phyloP scores from a whole-genome alignment of 1,284 basidiomycete genomes.

The Apiotrichum sp. region DNA sequence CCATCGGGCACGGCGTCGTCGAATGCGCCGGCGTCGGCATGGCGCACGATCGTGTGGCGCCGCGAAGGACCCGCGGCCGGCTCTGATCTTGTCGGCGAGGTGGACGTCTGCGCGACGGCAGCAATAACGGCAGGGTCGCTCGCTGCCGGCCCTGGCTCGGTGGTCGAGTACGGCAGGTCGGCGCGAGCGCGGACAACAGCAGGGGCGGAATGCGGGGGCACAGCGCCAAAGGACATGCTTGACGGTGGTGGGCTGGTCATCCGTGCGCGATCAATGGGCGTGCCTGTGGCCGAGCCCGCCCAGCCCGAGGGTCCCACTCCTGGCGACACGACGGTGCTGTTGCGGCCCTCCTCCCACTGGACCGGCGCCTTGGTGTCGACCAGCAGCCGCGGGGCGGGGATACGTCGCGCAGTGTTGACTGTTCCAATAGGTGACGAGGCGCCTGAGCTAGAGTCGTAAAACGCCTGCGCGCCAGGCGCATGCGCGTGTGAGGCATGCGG shows the following conservation, averaged over 20 bases:
- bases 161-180: not conserved
- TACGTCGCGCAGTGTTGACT: not conserved
- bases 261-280: too few species aligned
- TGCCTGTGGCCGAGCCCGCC: not conserved
- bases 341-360: not conserved
- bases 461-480: not conserved
- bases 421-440: too few species aligned
- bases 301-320: not conserved
- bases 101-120: not conserved
- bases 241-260: too few species aligned
- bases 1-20: slow-evolving; percentile 6
- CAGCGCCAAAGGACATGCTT: too few species aligned
- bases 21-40: slow-evolving; percentile 17
- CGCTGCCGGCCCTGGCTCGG: not conserved
- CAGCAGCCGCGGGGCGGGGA: slow-evolving; percentile 12
- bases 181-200: too few species aligned
- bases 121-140: not conserved
- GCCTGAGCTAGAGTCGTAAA: too few species aligned
- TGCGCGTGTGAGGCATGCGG: not conserved
- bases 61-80: slow-evolving; percentile 1
- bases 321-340: not conserved
- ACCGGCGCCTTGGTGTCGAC: slow-evolving; percentile 17
- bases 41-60: slow-evolving; percentile 14
- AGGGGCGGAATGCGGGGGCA: too few species aligned
- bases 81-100: not conserved